Base-by-base conservation (phyloP, 2,329 filamentous ascomycete genomes). In the Cylindrodendrum hubeiense region DNA sequence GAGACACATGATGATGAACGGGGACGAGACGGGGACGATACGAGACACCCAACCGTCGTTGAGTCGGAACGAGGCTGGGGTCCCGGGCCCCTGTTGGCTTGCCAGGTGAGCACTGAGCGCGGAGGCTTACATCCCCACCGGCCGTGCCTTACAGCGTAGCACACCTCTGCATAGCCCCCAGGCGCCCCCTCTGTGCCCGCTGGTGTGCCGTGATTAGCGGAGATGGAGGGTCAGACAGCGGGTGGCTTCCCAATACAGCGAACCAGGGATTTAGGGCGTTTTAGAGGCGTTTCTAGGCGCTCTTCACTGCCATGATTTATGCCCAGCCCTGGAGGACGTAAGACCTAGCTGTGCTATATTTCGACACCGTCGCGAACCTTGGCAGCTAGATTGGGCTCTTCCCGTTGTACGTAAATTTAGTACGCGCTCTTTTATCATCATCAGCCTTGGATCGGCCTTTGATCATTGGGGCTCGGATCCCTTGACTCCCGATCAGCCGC, bases 1-100 rank as follows among this genome's bases (percentile, higher is more conserved):
- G 59, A 44, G 46, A 46, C 51, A 30, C 67, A 70, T 67, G 30
- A 54, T 60, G 47, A 50, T 50, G 47, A 50, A 50, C 28, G 41
- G 58, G 49, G 60, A 39, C 24, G 26, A 60, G 33, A 55, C 56
- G 41, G 41, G 44, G 41, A 41, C 53, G 62, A 57, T 4, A 49
- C 26, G 51, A 55, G 51, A 65, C 65, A 60, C 15, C 54, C 51
- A 50, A 57, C 65, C 19, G 50, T 26, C 34, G 46, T 52, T 56
- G 60, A 44, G 49, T 52, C 28, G 17, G 60, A 57, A 19, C 41
- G 46, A 60, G 34, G 49, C 44, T 56, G 44, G 53, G 52, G 52
- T 53, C 26, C 33, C 21, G 26, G 60, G 43, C 47, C 54, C 60
- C 53, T 60, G 57, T 50, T 33, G 39, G 47, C 22, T 13, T 24